Percentiles rank a stretch among this genome's conserved stretches.
Evolutionary conservation across 2,329 filamentous ascomycete genomes (phyloP).

Genomic region (Pseudocercospora fuligena): DNA sequence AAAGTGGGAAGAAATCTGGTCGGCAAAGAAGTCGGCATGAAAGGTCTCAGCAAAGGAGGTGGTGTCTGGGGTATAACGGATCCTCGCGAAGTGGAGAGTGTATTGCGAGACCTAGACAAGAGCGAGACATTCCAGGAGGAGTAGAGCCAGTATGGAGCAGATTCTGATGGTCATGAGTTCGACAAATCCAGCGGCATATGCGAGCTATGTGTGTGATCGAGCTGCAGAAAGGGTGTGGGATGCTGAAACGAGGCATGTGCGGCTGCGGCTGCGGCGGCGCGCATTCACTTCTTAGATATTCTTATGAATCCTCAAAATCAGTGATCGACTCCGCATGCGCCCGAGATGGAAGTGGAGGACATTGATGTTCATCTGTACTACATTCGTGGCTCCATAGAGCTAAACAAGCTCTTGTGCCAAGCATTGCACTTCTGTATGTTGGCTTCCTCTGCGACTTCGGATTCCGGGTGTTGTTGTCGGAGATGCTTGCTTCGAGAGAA

Average conservation of each 20-base stretch:
- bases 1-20: conserved; percentile 93
- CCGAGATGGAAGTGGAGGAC: conserved; percentile 7
- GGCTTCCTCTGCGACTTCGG: neutral
- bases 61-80: conserved; percentile 92
- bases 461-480: neutral
- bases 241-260: neutral
- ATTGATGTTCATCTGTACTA: neutral
- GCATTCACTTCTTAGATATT: conserved; percentile 5
- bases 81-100: conserved; percentile 62
- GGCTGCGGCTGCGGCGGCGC: neutral
- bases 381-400: conserved; percentile 5
- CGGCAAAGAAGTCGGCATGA: conserved; percentile 92
- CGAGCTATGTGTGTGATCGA: neutral
- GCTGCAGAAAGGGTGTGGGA: neutral
- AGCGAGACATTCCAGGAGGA: conserved; percentile 50
- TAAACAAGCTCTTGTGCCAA: conserved; percentile 3
- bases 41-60: conserved; percentile 77
- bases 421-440: conserved; percentile 1
- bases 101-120: conserved; percentile 52
- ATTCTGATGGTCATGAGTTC: neutral
- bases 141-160: conserved; percentile 15
- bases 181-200: neutral
- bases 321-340: conserved; percentile 8
- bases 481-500: neutral
- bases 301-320: conserved; percentile 10